Evolutionary conservation across 306 rosid genomes (phyloP).

Genomic region (Elaeagnus macrophylla): DNA sequence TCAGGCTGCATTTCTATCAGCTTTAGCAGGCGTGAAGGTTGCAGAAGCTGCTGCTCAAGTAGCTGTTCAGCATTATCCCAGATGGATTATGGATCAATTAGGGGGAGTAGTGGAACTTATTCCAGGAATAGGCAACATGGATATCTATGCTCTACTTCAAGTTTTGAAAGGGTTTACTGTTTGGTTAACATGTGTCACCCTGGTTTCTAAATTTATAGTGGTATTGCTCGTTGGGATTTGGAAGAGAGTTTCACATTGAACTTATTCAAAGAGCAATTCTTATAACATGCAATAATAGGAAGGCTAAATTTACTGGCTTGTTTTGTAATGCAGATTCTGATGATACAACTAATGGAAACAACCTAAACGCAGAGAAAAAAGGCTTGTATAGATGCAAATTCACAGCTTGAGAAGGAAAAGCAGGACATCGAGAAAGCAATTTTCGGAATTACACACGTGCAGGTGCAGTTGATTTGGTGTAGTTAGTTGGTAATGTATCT

Average conservation of each 20-base stretch:
- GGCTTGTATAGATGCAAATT: slow-evolving; percentile 42
- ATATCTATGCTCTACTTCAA: background rate
- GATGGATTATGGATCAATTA: slow-evolving; percentile 30
- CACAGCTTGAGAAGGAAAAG: slow-evolving; percentile 54
- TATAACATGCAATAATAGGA: slow-evolving; percentile 6
- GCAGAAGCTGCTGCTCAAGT: slow-evolving; percentile 81
- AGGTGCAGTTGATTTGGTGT: slow-evolving; percentile 31
- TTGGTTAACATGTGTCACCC: background rate
- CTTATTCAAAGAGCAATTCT: background rate
- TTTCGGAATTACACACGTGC: slow-evolving; percentile 47
- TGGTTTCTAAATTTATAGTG: background rate
- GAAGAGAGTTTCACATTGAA: background rate
- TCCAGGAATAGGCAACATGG: slow-evolving; percentile 34
- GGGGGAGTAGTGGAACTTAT: slow-evolving; percentile 26
- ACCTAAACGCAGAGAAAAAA: slow-evolving; percentile 24
- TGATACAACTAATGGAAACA: slow-evolving; percentile 31
- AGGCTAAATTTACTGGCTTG: slow-evolving; percentile 8
- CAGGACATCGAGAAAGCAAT: slow-evolving; percentile 56
- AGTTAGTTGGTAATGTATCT: background rate
- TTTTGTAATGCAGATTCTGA: slow-evolving; percentile 41
- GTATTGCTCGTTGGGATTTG: background rate
- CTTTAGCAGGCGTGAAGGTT: slow-evolving; percentile 64
- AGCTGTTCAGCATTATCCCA: slow-evolving; percentile 54
- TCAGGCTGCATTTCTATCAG: slow-evolving; percentile 84
- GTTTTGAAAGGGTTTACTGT: background rate